Evolutionary conservation across 140 eudicot genomes (phyloP), one percentile per base, ranked within the genome.

Genomic region (Flaveria floridana): DNA sequence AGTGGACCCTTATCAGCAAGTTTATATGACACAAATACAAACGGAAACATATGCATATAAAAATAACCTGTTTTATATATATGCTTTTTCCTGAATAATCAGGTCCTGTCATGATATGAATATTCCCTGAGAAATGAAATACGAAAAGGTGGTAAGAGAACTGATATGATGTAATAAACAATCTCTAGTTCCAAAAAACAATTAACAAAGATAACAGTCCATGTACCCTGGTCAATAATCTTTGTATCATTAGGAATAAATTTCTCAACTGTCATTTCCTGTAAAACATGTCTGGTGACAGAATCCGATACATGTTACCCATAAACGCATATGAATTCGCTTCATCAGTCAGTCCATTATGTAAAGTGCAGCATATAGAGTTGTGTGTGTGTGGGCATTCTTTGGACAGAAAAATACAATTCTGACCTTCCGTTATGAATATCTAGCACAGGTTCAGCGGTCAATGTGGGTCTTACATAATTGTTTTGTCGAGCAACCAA

Each of bases 41-140:
- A 64, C 39, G 15, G 25, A 26, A 71, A 11, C 26, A 19, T 23
- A 71, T 26, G 46, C 5, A 9, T 48, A 14, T 16, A 34, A 30
- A 23, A 20, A 78, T 8, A 41, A 88, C 99, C 99, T 94, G 99
- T 86, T 94, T 90, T 67, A 94, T 84, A 73, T 90, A 94, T 85
- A 94, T 90, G 79, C 96, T 94, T 81, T 94, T 94, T 21, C 97
- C 99, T 16, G 99, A 94, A 81, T 90, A 94, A 75, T 94, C 90
- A 25, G 99, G 99, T 73, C 99, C 99, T n/a, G 96, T 90, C 23
- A 88, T 94, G 80, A 90, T 90, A 76, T 82, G 83, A 81, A 88
- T 79, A 80, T 84, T 88, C 80, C 97, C 97, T 94, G 94, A 65
- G 68, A 73, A 83, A 52, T 55, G 70, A 61, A 71, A 71, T 34